Evolutionary conservation across 2,329 filamentous ascomycete species (phyloP), one percentile per base, ranked within the genome.

Genomic region (Fusarium sp.): DNA sequence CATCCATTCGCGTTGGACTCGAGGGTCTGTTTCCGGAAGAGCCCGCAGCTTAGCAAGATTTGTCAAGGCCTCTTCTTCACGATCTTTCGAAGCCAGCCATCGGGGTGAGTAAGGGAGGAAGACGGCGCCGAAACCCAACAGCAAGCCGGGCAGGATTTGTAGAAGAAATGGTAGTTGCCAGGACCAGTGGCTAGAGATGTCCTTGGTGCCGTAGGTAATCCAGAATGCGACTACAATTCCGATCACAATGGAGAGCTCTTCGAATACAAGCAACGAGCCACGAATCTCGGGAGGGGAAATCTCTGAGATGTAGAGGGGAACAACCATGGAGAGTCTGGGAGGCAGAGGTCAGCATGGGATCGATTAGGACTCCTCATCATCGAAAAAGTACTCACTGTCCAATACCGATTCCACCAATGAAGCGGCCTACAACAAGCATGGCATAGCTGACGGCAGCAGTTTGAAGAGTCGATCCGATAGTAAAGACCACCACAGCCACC

Each of bases 281-380:
- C 84, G 83, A 5, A 85, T 80, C 31, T 84, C 82, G 1, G 84
- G 82, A 1, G 84, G 83, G 0, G 84, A 82, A 9, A 85, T 80
- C 66, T 85, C 83, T 42, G 81, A 80, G 62, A 82, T 87, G 67
- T 80, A 80, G 5, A 82, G 78, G 11, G 80, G 83, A 42, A 81
- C 75, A 19, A 78, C 71, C 77, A 76, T 79, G 33, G 76, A 76
- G 24, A 76, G 54, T 50, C 69, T 71, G 4, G 11, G 24, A 31
- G n/a, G 2, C 21, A 6, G 4, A 4, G 5, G 50, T 53, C 10
- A 53, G 28, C 7, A 0, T 5, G 5, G 7, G 14, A 2, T 8
- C 4, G 3, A 3, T 3, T 26, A 33, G 7, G 9, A 4, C 2
- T 5, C 17, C 8, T 36, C 15, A 5, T 6, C 3, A 7, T 17